Base-by-base conservation (phyloP, 2,329 filamentous ascomycete genomes). In the Cladosporium sp. region DNA sequence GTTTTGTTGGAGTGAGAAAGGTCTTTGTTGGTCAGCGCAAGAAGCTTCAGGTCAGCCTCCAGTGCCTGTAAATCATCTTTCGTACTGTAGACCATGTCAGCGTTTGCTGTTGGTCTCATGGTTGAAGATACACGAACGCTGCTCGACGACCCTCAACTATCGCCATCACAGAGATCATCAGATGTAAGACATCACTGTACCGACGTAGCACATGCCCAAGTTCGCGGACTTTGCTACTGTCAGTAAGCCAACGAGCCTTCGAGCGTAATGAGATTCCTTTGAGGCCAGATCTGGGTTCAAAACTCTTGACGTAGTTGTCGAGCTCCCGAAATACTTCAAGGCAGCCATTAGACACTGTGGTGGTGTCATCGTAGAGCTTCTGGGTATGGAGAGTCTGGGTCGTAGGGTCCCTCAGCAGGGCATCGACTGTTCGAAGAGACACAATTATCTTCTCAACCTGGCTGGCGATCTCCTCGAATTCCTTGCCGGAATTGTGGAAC, bases 81-180 rank as follows among this genome's bases (percentile, higher is more conserved):
- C 5, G 61, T 63, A 16, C 61, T 63, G n/a, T 23, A 6, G 6
- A 11, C 2, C 2, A 18, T 8, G 18, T 63, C 21, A 63, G 33
- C 12, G 5, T 3, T 1, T 10, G 18, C 23, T 18, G 0, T 21
- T 46, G 11, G 14, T 7, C 18, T 10, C 16, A 21, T 14, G 14
- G 1, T 28, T 53, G 11, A 10, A 5, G 5, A 16, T 8, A 23
- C 14, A 44, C 55, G 23, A 29, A 65, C 62, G 55, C 62, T 52
- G 55, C 55, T 52, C 62, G 40, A 5, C 62, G 62, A 23, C 55
- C 55, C 14, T 65, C 62, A 28, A 58, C 62, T 8, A 65, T 65
- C 23, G 56, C 33, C 23, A 65, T 44, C 18, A 60, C 62, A 8
- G 62, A 49, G 40, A 65, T 28, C 62, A 65, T 65, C 29, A 65